phyloP scores from a whole-genome alignment of 1,284 basidiomycete species.

The Malassezia brasiliensis region DNA sequence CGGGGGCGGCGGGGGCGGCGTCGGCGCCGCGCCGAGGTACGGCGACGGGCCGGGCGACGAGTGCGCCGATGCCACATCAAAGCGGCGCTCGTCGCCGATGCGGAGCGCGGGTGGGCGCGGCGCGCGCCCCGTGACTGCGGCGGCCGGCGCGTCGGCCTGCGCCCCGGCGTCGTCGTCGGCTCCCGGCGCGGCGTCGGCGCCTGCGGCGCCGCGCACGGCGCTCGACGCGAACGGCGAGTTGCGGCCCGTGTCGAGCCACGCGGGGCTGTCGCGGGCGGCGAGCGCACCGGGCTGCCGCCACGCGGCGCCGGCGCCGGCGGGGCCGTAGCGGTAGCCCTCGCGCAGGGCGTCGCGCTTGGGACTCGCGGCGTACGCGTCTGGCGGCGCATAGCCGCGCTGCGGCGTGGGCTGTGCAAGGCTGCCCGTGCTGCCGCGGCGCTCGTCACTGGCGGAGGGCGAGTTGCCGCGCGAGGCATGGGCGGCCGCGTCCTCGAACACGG shows the following conservation, averaged over 20 bases:
- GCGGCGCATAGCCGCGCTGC: background rate
- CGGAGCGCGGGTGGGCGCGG: background rate
- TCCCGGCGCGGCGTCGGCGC: background rate
- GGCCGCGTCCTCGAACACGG: constrained; percentile 5
- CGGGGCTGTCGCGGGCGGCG: constrained; percentile 27
- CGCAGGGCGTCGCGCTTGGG: constrained; percentile 31
- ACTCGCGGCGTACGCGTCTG: constrained; percentile 21
- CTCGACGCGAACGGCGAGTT: constrained; percentile 37
- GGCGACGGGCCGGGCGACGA: constrained; percentile 9
- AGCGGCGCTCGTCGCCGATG: background rate
- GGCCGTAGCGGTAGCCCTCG: background rate
- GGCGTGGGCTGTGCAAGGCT: background rate
- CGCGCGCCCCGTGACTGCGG: background rate
- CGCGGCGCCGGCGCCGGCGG: background rate
- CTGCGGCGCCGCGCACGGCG: constrained; percentile 6
- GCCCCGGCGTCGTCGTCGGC: background rate
- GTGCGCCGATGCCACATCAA: background rate
- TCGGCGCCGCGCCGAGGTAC: background rate
- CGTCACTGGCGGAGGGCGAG: background rate
- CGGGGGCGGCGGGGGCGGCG: background rate
- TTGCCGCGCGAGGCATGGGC: background rate
- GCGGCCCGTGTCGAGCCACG: constrained; percentile 36
- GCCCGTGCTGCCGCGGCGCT: background rate
- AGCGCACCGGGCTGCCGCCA: constrained; percentile 8
- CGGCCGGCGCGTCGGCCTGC: background rate